Base-by-base conservation (phyloP, 2,329 filamentous ascomycete genomes). In the Ophiostoma sp. region DNA sequence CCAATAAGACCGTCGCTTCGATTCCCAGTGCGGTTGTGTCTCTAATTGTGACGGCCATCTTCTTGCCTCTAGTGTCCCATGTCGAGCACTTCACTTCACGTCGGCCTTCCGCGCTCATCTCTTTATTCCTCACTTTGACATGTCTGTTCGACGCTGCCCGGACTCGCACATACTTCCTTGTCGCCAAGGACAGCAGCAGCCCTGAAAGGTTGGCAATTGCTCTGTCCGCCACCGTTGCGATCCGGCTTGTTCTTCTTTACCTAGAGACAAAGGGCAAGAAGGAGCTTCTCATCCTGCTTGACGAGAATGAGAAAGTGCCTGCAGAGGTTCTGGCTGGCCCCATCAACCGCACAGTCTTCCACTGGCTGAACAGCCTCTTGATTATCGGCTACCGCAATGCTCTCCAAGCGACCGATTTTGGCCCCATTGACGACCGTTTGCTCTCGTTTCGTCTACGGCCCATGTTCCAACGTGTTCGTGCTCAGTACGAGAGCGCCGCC, bases 281-380 rank as follows among this genome's bases (percentile, higher is more conserved):
- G 11, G 63, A 48, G 12, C 63, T 66, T 31, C 63, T 66, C 7
- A 48, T 66, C 22, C 11, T 48, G 22, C 42, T 45, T 15, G 12
- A 28, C 63, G 39, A 48, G 31, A 66, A 69, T 69, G 45, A 69
- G n/a, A 55, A 69, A 36, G 66, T 74, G 28, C 52, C 61, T 8
- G 77, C 78, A 76, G 11, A 80, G 85, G 4, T 78, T 86, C 3
- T 79, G 80, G 25, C 75, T 87, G 72, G 86, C 2, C 80, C 87
- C 22, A 85, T 85, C 75, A 87, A 81, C 75, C 80, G 82, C 63
- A 80, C 79, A 0, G 79, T 87, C 19, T 88, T 88, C 76, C 84
- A 82, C 80, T 89, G 87, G 87, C 78, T 88, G 72, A 87, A 85
- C 73, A 81, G 82, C 2, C 77, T 90, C 11, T 85, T 90, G 61